These are phyloP conservation scores for Dimargaris cristalligena DNA, from an alignment of 192 early-diverging fungal genomes.

Conservation along the genomic window DNA sequence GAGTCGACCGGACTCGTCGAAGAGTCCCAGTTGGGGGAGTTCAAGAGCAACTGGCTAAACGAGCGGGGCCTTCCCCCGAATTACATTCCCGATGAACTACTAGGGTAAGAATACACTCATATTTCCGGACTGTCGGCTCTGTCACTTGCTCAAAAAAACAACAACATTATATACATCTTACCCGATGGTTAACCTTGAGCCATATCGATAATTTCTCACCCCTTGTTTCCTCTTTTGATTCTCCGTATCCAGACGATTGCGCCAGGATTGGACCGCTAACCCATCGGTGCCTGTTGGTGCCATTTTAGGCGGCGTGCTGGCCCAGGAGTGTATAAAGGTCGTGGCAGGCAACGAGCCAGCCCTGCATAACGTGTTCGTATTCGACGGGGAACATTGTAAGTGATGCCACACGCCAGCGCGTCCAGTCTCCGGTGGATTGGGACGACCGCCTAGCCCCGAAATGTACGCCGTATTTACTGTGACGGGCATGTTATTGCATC, in stretches of 20 bases:
- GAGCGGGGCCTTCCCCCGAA: no score
- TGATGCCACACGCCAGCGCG: no score
- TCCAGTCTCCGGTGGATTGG: background rate
- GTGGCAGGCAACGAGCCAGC: background rate
- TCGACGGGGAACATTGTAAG: background rate
- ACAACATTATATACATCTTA: background rate
- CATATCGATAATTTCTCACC: background rate
- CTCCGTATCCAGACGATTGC: background rate
- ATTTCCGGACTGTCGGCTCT: background rate
- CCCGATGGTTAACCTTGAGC: background rate
- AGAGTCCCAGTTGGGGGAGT: no score
- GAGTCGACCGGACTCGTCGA: no score
- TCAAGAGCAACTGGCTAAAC: no score
- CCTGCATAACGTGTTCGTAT: background rate
- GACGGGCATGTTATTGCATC: background rate
- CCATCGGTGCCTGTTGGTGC: background rate
- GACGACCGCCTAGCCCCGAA: background rate
- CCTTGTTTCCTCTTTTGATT: background rate
- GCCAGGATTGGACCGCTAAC: background rate
- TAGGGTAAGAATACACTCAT: no score
- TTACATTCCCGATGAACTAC: no score
- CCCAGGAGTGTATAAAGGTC: background rate
- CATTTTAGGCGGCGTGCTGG: background rate
- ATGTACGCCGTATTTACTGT: background rate
- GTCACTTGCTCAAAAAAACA: background rate